Evolutionary conservation across 495 filamentous ascomycete species (phyloP), one percentile per base, ranked within the genome.

Genomic region (Xylaria bambusicola): DNA sequence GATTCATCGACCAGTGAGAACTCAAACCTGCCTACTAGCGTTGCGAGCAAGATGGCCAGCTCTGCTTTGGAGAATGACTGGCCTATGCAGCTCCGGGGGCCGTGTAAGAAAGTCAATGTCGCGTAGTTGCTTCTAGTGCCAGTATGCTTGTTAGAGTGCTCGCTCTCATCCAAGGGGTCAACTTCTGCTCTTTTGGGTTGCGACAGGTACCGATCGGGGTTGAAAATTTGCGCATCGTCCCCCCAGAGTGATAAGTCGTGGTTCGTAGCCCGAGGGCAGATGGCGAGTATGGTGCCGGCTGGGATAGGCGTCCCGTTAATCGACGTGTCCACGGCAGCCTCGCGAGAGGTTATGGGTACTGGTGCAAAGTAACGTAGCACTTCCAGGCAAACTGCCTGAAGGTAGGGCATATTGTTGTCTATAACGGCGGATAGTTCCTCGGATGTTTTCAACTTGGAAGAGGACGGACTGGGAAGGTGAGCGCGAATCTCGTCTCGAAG

Each of bases 1-100:
- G 82, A 69, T 24, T 75, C 57, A 27, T 71, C 66, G 6, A 49
- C 72, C 50, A 85, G 60, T 63, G 80, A 74, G 55, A 86, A 76
- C 62, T 86, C 75, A 56, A 81, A 90, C 52, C 73, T 77, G 15
- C 87, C 88, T 29, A 88, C 80, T 49, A 83, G 69, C 1, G 77
- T 83, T 47, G 88, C 88, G 45, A 93, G 50, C 58, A 91, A 63
- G 62, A 80, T 84, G 29, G 83, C 86, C 61, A 90, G 83, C 75
- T 92, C 90, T 0, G 82, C 70, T 65, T 82, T 84, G 0, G 89
- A 84, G 73, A 93, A 93, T 1, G 80, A 79, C 71, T 75, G 75
- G 40, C 80, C 79, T 58, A 82, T 79, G 52, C 79, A 82, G 36
- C 71, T 77, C 52, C 78, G 68, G 4, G 77, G 65, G 0, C 58